These are phyloP conservation scores for Bremia lactucae DNA, from an alignment of 352 stramenopile genomes.

Conservation along the genomic window DNA sequence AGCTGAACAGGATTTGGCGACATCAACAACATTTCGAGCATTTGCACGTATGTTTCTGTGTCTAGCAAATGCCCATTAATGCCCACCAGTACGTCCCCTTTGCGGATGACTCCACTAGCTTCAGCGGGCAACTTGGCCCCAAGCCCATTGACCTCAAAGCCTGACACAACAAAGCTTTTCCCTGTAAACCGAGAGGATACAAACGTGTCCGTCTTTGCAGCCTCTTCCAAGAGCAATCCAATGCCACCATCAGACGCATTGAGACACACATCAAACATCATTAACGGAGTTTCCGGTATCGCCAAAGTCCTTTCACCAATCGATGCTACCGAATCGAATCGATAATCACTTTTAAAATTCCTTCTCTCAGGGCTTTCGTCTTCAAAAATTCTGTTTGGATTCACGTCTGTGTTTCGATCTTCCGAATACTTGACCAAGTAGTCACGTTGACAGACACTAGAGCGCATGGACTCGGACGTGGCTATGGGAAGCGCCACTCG, in stretches of 20 bases:
- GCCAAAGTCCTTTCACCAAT: not conserved
- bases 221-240: slow-evolving; percentile 45
- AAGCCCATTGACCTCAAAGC: slow-evolving; percentile 54
- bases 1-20: slow-evolving; percentile 57
- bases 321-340: not conserved
- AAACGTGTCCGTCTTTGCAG: not conserved
- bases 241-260: slow-evolving; percentile 62
- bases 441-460: slow-evolving; percentile 41
- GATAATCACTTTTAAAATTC: not conserved
- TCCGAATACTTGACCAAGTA: slow-evolving; percentile 32
- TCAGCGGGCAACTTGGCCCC: slow-evolving; percentile 56
- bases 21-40: slow-evolving; percentile 63
- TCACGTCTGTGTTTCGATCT: slow-evolving; percentile 35
- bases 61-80: slow-evolving; percentile 48
- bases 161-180: slow-evolving; percentile 36
- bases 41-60: slow-evolving; percentile 33
- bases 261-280: slow-evolving; percentile 46
- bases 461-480: slow-evolving; percentile 57
- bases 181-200: slow-evolving; percentile 1
- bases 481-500: slow-evolving; percentile 19
- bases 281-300: slow-evolving; percentile 15
- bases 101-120: slow-evolving; percentile 51
- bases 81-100: slow-evolving; percentile 45
- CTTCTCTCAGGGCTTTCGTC: slow-evolving; percentile 13
- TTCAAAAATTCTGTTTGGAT: slow-evolving; percentile 62